Evolutionary conservation across 1,284 basidiomycete genomes (phyloP).

Genomic region (Pulveroboletus sp.): DNA sequence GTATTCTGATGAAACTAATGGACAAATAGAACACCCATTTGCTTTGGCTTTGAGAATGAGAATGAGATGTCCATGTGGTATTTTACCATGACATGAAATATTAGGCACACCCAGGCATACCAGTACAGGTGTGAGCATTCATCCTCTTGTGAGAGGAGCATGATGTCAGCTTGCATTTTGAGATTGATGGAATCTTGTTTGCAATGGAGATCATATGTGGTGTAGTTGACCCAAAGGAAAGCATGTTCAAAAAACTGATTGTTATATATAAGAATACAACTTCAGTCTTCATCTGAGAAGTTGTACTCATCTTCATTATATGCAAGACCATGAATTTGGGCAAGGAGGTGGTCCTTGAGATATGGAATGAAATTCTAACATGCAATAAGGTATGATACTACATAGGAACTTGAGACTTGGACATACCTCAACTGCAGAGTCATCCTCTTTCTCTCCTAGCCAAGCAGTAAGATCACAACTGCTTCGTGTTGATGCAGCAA

Average conservation of each 20-base stretch:
- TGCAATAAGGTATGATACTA: no score
- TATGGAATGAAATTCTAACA: neutral
- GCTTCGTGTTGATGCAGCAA: neutral
- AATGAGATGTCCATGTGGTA: neutral
- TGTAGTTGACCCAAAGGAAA: constrained; percentile 28
- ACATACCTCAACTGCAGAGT: neutral
- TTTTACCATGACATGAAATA: constrained; percentile 28
- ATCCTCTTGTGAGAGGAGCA: constrained; percentile 17
- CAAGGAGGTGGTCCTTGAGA: neutral
- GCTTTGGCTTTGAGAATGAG: neutral
- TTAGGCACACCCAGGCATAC: constrained; percentile 28
- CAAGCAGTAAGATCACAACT: neutral
- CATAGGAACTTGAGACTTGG: no score
- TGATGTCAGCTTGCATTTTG: neutral
- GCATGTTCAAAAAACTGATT: constrained; percentile 15
- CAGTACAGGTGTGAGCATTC: constrained; percentile 32
- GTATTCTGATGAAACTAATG: neutral
- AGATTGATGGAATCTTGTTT: constrained; percentile 33
- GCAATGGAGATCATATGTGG: constrained; percentile 31
- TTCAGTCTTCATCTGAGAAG: neutral
- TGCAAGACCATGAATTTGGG: neutral
- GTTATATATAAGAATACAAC: neutral
- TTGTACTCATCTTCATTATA: neutral
- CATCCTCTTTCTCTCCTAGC: neutral
- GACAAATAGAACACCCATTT: neutral